Evolutionary conservation across 1,139 yeast species (phyloP).

Genomic region (Pichia sp.): DNA sequence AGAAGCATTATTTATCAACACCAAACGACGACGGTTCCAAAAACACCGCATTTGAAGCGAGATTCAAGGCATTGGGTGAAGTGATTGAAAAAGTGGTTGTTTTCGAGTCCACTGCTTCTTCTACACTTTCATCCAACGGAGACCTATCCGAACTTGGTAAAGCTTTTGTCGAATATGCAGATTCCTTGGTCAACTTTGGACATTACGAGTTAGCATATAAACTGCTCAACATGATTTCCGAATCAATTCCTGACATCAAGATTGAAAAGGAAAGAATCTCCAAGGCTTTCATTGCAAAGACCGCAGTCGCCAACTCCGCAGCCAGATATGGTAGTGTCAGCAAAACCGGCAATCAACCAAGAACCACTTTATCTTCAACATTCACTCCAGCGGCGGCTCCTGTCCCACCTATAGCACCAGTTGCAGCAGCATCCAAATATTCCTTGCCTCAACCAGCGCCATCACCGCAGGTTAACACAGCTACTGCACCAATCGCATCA

Average conservation of each 20-base stretch:
- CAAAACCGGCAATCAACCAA: not conserved
- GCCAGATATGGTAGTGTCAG: too few species aligned
- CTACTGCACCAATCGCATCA: not conserved
- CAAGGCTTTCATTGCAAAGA: conserved; percentile 38
- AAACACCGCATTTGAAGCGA: conserved; percentile 73
- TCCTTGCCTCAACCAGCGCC: too few species aligned
- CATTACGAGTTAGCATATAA: conserved; percentile 73
- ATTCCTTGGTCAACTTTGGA: conserved; percentile 74
- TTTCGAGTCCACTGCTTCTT: conserved; percentile 48
- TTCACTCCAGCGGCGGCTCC: not conserved
- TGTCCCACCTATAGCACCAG: not conserved
- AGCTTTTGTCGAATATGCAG: conserved; percentile 69
- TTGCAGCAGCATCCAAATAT: not conserved
- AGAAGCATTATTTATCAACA: conserved; percentile 37
- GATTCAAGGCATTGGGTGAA: conserved; percentile 70
- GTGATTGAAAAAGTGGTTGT: conserved; percentile 80
- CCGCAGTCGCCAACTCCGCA: conserved; percentile 6
- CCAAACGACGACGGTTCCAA: conserved; percentile 22
- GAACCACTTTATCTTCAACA: not conserved
- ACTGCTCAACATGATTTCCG: conserved; percentile 66
- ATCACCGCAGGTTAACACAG: not conserved
- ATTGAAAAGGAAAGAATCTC: conserved; percentile 72
- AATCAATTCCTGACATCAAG: conserved; percentile 45
- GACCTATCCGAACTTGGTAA: conserved; percentile 46
- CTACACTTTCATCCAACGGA: conserved; percentile 25